These are phyloP conservation scores for Sugiyamaella novakii DNA, from an alignment of 1,139 yeast genomes.

Conservation along the genomic window DNA sequence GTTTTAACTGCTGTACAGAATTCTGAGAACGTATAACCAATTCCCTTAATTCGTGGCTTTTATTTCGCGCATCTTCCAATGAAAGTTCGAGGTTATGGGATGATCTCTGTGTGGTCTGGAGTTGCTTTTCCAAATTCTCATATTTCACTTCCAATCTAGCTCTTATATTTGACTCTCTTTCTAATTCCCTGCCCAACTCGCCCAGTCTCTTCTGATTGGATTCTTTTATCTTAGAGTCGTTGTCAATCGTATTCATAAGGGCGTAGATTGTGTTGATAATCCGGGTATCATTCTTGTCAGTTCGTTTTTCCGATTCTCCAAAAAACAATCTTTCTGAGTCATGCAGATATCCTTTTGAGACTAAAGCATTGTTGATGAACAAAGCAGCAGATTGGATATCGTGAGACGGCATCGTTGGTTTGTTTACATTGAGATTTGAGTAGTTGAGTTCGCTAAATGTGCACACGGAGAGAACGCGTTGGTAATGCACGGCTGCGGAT, in stretches of 20 bases:
- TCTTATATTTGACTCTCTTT: constrained; percentile 24
- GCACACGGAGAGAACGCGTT: too few relatives aligned
- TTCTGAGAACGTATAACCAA: constrained; percentile 13
- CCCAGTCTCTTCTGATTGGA: constrained; percentile 15
- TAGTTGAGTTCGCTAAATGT: too few relatives aligned
- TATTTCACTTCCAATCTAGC: constrained; percentile 19
- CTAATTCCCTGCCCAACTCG: constrained; percentile 27
- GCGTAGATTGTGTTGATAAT: constrained; percentile 36
- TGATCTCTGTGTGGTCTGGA: constrained; percentile 21
- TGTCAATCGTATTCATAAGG: constrained; percentile 34
- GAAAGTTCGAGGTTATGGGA: constrained; percentile 24
- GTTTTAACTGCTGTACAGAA: constrained; percentile 26
- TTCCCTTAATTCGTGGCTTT: constrained; percentile 23
- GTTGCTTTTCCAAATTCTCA: constrained; percentile 27
- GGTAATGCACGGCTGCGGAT: too few relatives aligned
- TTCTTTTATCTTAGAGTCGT: constrained; percentile 29
- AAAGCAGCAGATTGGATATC: constrained; percentile 35
- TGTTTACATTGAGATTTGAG: neutral
- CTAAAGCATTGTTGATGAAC: constrained; percentile 34
- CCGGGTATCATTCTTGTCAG: constrained; percentile 30
- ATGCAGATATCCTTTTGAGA: constrained; percentile 35
- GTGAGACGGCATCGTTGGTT: constrained; percentile 15
- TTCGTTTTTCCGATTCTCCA: constrained; percentile 11
- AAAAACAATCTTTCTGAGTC: constrained; percentile 33
- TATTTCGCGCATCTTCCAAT: constrained; percentile 18